phyloP scores from a whole-genome alignment of 306 rosid genomes.

The Echinosophora koreensis region DNA sequence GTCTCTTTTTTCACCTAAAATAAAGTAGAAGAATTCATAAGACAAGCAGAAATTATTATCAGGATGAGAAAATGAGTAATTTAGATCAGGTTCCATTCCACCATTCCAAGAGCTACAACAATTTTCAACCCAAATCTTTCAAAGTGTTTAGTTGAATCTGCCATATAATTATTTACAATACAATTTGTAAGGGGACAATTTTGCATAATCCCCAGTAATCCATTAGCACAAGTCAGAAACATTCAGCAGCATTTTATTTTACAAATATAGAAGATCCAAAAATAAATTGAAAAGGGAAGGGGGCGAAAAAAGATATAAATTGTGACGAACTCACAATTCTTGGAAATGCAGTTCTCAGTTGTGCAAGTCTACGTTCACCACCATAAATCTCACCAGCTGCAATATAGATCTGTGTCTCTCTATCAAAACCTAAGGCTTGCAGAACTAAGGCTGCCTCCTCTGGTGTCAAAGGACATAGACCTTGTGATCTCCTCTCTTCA shows the following conservation, averaged over 20 bases:
- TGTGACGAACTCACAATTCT: conserved; percentile 65
- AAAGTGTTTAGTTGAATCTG: conserved; percentile 9
- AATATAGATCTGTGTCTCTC: conserved; percentile 81
- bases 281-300: neutral
- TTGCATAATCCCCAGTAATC: conserved; percentile 8
- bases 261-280: conserved; percentile 10
- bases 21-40: conserved; percentile 6
- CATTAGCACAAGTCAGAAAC: conserved; percentile 26
- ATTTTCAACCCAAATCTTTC: neutral
- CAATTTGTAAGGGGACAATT: conserved; percentile 14
- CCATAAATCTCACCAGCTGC: conserved; percentile 99
- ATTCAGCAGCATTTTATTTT: conserved; percentile 15
- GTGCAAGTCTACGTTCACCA: conserved; percentile 80
- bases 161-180: neutral
- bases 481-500: conserved; percentile 83
- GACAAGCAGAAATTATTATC: neutral
- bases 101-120: neutral
- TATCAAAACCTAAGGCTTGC: conserved; percentile 84
- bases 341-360: conserved; percentile 82
- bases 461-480: conserved; percentile 95
- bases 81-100: conserved; percentile 26
- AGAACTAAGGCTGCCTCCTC: conserved; percentile 80
- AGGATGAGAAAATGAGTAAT: neutral
- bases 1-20: conserved; percentile 82
- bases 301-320: neutral